Percentiles rank a stretch among this genome's conserved stretches.
Evolutionary conservation across 2,329 filamentous ascomycete species (phyloP).

Genomic region (Epicoccum nigrum): DNA sequence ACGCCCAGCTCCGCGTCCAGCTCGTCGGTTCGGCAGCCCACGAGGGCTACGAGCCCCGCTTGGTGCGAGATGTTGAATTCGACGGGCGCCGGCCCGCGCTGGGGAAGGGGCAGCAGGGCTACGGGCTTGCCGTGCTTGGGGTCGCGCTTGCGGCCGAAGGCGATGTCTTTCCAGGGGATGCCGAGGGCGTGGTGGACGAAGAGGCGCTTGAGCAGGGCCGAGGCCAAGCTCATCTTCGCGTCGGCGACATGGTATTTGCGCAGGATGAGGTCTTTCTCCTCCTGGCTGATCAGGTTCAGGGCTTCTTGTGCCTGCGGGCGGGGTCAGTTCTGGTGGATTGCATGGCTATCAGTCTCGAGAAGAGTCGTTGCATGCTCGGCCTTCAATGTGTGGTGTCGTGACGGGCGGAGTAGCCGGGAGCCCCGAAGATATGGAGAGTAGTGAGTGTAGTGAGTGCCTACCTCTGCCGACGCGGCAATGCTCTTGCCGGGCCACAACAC

Average conservation of each 20-base stretch:
- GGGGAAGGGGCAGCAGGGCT: slow-evolving; percentile 50
- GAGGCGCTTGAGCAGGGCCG: slow-evolving; percentile 75
- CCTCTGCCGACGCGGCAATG: slow-evolving; percentile 42
- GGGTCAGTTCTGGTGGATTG: slow-evolving; percentile 8
- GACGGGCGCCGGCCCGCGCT: slow-evolving; percentile 46
- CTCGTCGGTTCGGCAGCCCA: slow-evolving; percentile 51
- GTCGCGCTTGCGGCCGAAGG: slow-evolving; percentile 61
- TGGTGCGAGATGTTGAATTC: slow-evolving; percentile 84
- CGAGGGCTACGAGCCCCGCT: slow-evolving; percentile 73
- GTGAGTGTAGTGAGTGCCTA: background rate
- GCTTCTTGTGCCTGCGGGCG: slow-evolving; percentile 49
- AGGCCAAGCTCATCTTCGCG: slow-evolving; percentile 75
- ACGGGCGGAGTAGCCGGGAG: background rate
- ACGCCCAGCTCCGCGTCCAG: slow-evolving; percentile 65
- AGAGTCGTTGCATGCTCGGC: too few relatives aligned
- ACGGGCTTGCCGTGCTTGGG: slow-evolving; percentile 59
- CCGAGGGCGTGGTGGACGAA: slow-evolving; percentile 65
- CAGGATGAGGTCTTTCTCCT: slow-evolving; percentile 64
- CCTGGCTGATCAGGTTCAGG: slow-evolving; percentile 50
- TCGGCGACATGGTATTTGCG: slow-evolving; percentile 71
- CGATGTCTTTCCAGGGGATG: slow-evolving; percentile 66
- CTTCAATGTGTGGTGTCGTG: background rate
- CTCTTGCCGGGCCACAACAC: slow-evolving; percentile 54
- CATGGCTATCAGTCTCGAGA: background rate
- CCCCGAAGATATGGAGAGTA: background rate